phyloP scores from a whole-genome alignment of 192 early-diverging fungal species.

The Gamsiella multidivaricata region DNA sequence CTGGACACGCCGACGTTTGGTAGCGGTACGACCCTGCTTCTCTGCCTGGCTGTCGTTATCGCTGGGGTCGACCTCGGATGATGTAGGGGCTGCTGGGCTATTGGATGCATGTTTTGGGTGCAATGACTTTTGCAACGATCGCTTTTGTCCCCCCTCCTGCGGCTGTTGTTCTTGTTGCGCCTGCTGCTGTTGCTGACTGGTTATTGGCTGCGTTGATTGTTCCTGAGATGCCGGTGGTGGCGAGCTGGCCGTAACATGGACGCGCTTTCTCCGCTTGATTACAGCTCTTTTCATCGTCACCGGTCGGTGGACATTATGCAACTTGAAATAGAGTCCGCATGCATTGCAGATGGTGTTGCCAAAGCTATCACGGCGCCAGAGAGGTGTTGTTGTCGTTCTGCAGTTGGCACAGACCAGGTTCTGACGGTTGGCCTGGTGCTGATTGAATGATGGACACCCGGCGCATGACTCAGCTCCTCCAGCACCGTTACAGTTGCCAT shows the following conservation, averaged over 20 bases:
- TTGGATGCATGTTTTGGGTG: constrained; percentile 4
- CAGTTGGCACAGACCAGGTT: constrained; percentile 78
- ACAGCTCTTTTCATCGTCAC: constrained; percentile 80
- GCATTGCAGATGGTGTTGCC: constrained; percentile 87
- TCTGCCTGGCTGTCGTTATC: not conserved
- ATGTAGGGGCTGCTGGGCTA: not conserved
- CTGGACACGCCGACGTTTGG: constrained; percentile 34
- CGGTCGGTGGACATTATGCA: constrained; percentile 85
- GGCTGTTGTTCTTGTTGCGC: constrained; percentile 7
- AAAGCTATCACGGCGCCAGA: constrained; percentile 80
- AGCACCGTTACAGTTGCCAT: constrained; percentile 80
- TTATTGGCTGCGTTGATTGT: constrained; percentile 2
- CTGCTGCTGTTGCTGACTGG: constrained; percentile 3
- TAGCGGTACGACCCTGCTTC: constrained; percentile 9
- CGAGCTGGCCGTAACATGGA: constrained; percentile 52
- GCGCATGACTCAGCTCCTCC: constrained; percentile 78
- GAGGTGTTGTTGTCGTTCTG: constrained; percentile 79
- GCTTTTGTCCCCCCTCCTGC: not conserved
- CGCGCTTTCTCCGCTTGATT: constrained; percentile 80
- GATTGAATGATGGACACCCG: constrained; percentile 82
- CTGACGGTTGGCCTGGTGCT: constrained; percentile 68
- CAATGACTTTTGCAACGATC: not conserved
- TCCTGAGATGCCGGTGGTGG: constrained; percentile 36
- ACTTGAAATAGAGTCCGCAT: constrained; percentile 86
- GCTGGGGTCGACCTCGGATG: constrained; percentile 22